phyloP scores from a whole-genome alignment of 306 rosid genomes.

The Quercus bicolor region DNA sequence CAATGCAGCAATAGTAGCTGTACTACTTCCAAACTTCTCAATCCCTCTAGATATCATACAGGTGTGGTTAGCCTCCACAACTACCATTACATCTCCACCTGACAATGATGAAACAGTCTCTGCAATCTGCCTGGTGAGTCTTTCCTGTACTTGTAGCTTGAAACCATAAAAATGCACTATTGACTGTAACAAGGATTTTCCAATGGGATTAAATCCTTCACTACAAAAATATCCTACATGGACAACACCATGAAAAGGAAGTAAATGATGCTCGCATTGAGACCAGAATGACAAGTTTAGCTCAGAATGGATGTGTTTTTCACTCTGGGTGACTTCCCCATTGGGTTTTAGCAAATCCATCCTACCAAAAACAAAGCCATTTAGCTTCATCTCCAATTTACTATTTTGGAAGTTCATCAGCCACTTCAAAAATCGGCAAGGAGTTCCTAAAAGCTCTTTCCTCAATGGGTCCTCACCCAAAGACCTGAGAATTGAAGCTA shows the following conservation, averaged over 20 bases:
- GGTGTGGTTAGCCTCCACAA: constrained; percentile 90
- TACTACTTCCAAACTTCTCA: constrained; percentile 85
- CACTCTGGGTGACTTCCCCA: constrained; percentile 27
- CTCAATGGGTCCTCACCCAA: constrained; percentile 89
- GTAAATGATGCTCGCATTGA: constrained; percentile 94
- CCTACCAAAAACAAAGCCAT: constrained; percentile 41
- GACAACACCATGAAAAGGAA: constrained; percentile 91
- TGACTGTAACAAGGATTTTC: constrained; percentile 66
- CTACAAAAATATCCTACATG: constrained; percentile 65
- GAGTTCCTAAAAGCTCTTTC: constrained; percentile 79
- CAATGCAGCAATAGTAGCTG: constrained; percentile 79
- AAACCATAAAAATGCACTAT: constrained; percentile 81
- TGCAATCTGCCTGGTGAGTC: constrained; percentile 93
- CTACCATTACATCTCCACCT: constrained; percentile 85
- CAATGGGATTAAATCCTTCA: constrained; percentile 45
- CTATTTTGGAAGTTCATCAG: constrained; percentile 62
- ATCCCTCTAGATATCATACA: constrained; percentile 97
- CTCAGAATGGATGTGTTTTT: constrained; percentile 47
- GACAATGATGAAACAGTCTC: constrained; percentile 68
- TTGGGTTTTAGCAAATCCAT: constrained; percentile 25
- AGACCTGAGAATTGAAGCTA: constrained; percentile 66
- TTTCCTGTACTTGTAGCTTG: constrained; percentile 98
- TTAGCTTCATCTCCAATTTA: constrained; percentile 66
- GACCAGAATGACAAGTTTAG: constrained; percentile 75
- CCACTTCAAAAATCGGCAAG: constrained; percentile 79